Evolutionary conservation across 257 asterid species (phyloP), one percentile per base, ranked within the genome.

Genomic region (Salvia rosmarinus): DNA sequence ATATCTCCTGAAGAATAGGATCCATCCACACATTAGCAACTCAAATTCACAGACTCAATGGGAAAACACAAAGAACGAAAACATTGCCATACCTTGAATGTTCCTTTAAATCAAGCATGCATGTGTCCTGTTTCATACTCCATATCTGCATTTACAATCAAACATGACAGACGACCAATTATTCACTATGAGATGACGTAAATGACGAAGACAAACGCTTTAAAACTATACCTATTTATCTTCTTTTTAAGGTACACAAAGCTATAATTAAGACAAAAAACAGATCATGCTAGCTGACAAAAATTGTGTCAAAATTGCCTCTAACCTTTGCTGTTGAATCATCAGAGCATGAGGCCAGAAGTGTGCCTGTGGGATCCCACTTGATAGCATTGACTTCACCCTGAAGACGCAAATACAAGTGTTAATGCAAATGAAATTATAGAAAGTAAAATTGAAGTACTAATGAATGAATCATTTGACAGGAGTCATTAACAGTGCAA

Each of bases 311-410:
- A 69, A 70, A n/a, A 81, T 28, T 51, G 60, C 44, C 19, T 50
- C 84, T 77, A 49, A 95, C 99, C 96, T 95, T 91, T 17, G 99
- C 95, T 1, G 99, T 91, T 75, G 85, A 83, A 84, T 95, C 99
- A 67, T 95, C 98, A 67, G 99, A 91, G 86, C 99, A 91, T 30
- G 99, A 95, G 2, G 99, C 99, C 79, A 95, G 82, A 71, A 91
- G 85, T 42, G 89, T 50, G 55, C 98, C 96, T n/a, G 96, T 71
- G 11, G 98, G 99, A 77, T 95, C 98, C 99, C 99, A 95, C 90
- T 91, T 95, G 81, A 95, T 91, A 71, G 96, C 98, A 83, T 95
- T 95, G 64, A 95, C 96, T 85, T 91, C 96, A 72, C 89, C 91
- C 99, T 94, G 84, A 74, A 76, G 55, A 46, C 66, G 62, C 52